Evolutionary conservation across 73 alveolate species (phyloP).

Genomic region (Halteria grandinella): DNA sequence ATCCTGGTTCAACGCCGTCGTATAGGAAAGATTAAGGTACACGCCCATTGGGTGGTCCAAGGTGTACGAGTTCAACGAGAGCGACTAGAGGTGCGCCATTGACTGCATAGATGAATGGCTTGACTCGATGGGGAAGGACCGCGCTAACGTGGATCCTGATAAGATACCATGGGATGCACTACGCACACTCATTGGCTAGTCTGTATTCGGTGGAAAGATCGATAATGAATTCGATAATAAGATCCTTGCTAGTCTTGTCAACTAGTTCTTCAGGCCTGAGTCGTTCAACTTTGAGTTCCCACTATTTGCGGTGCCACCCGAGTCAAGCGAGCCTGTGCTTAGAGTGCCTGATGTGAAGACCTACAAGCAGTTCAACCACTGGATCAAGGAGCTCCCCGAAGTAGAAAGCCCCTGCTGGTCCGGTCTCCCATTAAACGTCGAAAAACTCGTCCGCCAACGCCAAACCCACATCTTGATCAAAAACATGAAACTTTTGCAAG

Average conservation of each 20-base stretch:
- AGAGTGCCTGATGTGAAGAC: constrained; percentile 91
- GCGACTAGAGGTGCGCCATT: constrained; percentile 98
- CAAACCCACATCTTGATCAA: constrained; percentile 72
- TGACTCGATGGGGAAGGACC: constrained; percentile 86
- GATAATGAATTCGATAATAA: constrained; percentile 98
- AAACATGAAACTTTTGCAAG: constrained; percentile 79
- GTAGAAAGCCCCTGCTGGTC: constrained; percentile 97
- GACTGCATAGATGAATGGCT: constrained; percentile 99
- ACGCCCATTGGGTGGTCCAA: constrained; percentile 99
- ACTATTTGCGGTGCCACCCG: constrained; percentile 73
- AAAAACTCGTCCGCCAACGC: constrained; percentile 87
- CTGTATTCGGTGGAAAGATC: constrained; percentile 99
- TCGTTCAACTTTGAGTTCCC: constrained; percentile 83
- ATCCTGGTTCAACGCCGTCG: constrained; percentile 99
- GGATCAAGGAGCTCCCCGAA: constrained; percentile 91
- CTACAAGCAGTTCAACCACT: constrained; percentile 79
- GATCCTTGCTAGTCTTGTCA: constrained; percentile 91
- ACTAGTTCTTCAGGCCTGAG: constrained; percentile 87
- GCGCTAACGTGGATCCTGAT: constrained; percentile 88
- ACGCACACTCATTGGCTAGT: constrained; percentile 87
- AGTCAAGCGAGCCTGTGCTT: constrained; percentile 67
- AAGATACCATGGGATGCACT: constrained; percentile 99
- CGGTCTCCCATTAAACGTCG: constrained; percentile 97
- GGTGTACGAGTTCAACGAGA: constrained; percentile 98
- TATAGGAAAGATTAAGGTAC: constrained; percentile 94